phyloP scores from a whole-genome alignment of 805 yeast genomes.

The Yamadazyma scolyti region DNA sequence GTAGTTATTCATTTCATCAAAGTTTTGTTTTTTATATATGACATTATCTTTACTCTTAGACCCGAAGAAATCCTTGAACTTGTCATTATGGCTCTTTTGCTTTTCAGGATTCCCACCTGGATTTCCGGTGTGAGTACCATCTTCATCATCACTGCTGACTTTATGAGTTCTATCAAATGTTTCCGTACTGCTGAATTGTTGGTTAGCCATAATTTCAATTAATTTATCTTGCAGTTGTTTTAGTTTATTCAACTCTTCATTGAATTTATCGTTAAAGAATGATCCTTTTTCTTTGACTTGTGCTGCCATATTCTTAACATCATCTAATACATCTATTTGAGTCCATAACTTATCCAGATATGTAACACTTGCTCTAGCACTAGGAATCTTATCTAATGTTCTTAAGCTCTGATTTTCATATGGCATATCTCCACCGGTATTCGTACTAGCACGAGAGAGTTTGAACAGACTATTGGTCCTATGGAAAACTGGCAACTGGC shows the following conservation, averaged over 20 bases:
- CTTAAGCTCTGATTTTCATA: slow-evolving; percentile 15
- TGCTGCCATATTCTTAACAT: slow-evolving; percentile 59
- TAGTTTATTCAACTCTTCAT: slow-evolving; percentile 47
- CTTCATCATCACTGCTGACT: slow-evolving; percentile 15
- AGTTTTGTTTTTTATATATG: slow-evolving; percentile 47
- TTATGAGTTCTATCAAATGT: slow-evolving; percentile 9
- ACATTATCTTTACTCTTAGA: slow-evolving; percentile 13
- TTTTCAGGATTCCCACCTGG: slow-evolving; percentile 6
- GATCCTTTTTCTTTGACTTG: slow-evolving; percentile 41
- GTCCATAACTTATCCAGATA: slow-evolving; percentile 81
- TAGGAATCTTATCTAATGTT: slow-evolving; percentile 47
- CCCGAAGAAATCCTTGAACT: slow-evolving; percentile 22
- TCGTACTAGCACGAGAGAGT: slow-evolving; percentile 11
- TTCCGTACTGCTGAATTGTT: slow-evolving; percentile 18
- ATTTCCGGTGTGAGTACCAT: slow-evolving; percentile 12
- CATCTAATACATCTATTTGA: slow-evolving; percentile 81
- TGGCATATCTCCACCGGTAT: slow-evolving; percentile 5
- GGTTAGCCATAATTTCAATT: slow-evolving; percentile 30
- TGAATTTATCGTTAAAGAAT: slow-evolving; percentile 52
- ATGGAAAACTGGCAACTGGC: slow-evolving; percentile 9
- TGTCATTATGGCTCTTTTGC: slow-evolving; percentile 21
- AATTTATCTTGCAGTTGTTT: slow-evolving; percentile 51
- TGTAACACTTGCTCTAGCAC: slow-evolving; percentile 57
- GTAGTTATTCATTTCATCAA: slow-evolving; percentile 47
- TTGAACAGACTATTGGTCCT: slow-evolving; percentile 8